Conservation (phyloP, 768 basidiomycete genomes). For the Rhodocollybia butyracea region DNA sequence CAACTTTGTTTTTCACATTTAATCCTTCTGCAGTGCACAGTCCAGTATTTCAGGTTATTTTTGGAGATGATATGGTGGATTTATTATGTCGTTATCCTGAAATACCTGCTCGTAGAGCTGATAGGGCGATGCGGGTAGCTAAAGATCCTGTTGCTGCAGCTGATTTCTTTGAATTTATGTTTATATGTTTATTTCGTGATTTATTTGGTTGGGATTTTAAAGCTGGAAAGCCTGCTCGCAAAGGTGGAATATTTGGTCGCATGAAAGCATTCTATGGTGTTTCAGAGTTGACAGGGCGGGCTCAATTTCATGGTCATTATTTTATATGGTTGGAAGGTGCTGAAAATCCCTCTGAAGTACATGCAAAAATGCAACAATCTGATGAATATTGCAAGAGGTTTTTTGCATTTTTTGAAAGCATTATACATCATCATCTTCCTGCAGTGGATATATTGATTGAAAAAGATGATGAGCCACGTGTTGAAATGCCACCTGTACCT, state of each 20-base stretch:
- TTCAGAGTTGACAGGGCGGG: conserved; percentile 19
- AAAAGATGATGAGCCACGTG: conserved; percentile 17
- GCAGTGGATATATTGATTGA: conserved; percentile 18
- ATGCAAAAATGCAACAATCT: conserved; percentile 17
- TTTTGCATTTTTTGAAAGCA: conserved; percentile 29
- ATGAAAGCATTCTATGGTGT: background rate
- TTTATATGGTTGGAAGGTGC: conserved; percentile 19
- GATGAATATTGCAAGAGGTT: conserved; percentile 17
- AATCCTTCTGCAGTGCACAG: too few relatives aligned
- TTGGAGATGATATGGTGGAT: conserved; percentile 13
- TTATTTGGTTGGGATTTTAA: conserved; percentile 25
- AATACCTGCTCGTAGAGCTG: conserved; percentile 8
- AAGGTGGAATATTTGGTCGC: conserved; percentile 8
- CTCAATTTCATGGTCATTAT: conserved; percentile 22
- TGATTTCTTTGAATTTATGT: conserved; percentile 27
- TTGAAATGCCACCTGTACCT: conserved; percentile 19
- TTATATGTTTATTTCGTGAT: conserved; percentile 21
- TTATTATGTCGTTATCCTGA: conserved; percentile 15
- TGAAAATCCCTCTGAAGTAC: conserved; percentile 29
- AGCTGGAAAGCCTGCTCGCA: background rate
- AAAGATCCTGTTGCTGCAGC: conserved; percentile 31
- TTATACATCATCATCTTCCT: conserved; percentile 27
- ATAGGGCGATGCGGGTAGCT: conserved; percentile 21
- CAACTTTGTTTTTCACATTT: conserved; percentile 24
- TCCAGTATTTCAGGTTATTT: conserved; percentile 29